A percentile compares a stretch with the other conserved stretches of the same genome.
These are phyloP conservation scores for Lactarius pseudohatsudake DNA, from an alignment of 768 basidiomycete genomes.

Conservation along the genomic window DNA sequence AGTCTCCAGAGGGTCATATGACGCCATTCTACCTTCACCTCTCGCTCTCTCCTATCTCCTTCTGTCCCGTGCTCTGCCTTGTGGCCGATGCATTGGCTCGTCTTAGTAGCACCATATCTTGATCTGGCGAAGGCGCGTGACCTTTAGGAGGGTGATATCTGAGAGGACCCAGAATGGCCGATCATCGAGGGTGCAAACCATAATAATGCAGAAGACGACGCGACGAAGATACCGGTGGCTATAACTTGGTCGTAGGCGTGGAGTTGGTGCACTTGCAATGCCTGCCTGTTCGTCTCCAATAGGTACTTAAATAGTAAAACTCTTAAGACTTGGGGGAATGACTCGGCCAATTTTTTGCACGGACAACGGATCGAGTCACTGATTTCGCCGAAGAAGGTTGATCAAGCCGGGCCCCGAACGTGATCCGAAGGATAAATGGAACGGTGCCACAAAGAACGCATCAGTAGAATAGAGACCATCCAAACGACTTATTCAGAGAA, in stretches of 20 bases:
- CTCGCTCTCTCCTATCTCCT: not conserved
- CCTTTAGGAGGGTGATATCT: slow-evolving; percentile 1
- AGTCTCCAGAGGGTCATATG: too few species aligned
- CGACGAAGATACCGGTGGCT: not conserved
- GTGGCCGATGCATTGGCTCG: not conserved
- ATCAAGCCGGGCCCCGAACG: not conserved
- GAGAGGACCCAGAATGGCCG: slow-evolving; percentile 6
- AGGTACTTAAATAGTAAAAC: not conserved
- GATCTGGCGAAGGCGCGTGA: slow-evolving; percentile 10
- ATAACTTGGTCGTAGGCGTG: not conserved
- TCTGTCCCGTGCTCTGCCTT: not conserved
- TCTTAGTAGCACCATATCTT: not conserved
- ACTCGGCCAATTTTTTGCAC: not conserved
- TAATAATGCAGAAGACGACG: not conserved
- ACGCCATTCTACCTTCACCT: too few species aligned
- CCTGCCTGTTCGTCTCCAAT: not conserved
- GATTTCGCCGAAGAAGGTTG: not conserved
- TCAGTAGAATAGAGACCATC: not conserved
- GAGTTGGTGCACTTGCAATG: not conserved
- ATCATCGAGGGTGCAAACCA: slow-evolving; percentile 10
- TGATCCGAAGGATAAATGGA: not conserved
- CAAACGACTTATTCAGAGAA: not conserved
- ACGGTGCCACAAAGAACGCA: not conserved
- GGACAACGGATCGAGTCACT: not conserved
- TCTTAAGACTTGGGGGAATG: not conserved